These are phyloP conservation scores for Wickerhamomyces canadensis DNA, from an alignment of 805 yeast genomes.

Conservation along the genomic window DNA sequence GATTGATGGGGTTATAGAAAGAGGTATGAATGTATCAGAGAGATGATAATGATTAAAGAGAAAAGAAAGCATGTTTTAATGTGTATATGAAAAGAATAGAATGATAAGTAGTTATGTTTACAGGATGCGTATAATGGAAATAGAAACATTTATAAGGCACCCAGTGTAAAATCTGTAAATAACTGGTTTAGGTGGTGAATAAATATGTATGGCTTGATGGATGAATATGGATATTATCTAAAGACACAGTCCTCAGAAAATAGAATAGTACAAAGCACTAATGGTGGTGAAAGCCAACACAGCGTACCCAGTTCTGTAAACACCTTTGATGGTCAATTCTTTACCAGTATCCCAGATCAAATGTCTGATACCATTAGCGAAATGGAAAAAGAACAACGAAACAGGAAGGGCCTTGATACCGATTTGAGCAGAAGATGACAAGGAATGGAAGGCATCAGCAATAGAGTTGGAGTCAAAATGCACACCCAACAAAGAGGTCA, in stretches of 20 bases:
- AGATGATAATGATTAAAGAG: conserved; percentile 3
- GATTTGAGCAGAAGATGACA: conserved; percentile 60
- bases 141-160: no score
- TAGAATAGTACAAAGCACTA: conserved; percentile 45
- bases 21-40: not conserved
- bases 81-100: conserved; percentile 1
- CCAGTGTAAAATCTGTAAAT: no score
- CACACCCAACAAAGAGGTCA: conserved; percentile 57
- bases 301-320: conserved; percentile 84
- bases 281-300: conserved; percentile 61
- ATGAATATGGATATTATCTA: not conserved
- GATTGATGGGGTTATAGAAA: not conserved
- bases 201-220: not conserved
- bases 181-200: conserved; percentile 5
- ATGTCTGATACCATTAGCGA: conserved; percentile 87
- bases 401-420: conserved; percentile 66
- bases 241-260: conserved; percentile 9
- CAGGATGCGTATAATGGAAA: no score
- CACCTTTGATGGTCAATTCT: conserved; percentile 78
- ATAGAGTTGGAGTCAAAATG: conserved; percentile 29
- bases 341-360: conserved; percentile 87
- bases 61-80: no score
- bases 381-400: conserved; percentile 84
- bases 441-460: conserved; percentile 37
- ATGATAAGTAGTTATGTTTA: no score